A percentile compares a stretch with the other conserved stretches of the same genome.
phyloP scores from a whole-genome alignment of 2,329 filamentous ascomycete genomes.

The Stagonosporopsis tanaceti region DNA sequence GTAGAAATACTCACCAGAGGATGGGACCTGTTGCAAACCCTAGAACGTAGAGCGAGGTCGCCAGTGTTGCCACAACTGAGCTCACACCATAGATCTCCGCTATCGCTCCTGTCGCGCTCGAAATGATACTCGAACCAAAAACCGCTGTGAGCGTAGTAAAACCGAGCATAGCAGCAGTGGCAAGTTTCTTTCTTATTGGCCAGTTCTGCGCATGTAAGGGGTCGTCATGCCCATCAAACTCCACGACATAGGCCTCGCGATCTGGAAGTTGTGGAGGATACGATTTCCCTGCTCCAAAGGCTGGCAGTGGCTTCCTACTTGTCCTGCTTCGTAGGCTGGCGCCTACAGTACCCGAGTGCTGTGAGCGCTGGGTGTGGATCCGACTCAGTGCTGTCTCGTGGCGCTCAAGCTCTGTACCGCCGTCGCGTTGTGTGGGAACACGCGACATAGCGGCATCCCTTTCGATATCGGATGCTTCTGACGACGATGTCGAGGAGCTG shows the following conservation, averaged over 20 bases:
- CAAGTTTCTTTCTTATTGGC: conserved; percentile 78
- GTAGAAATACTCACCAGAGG: not conserved
- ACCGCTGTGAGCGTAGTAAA: conserved; percentile 74
- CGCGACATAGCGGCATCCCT: conserved; percentile 62
- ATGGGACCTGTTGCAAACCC: conserved; percentile 31
- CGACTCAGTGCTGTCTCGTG: conserved; percentile 74
- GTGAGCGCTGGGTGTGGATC: conserved; percentile 74
- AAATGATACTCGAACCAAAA: conserved; percentile 65
- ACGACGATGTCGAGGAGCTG: conserved; percentile 57
- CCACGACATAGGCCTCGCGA: conserved; percentile 69
- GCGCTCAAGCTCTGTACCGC: conserved; percentile 63
- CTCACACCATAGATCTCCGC: conserved; percentile 55
- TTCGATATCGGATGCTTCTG: conserved; percentile 49
- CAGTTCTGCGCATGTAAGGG: conserved; percentile 89
- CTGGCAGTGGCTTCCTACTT: conserved; percentile 66
- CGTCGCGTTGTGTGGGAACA: conserved; percentile 69
- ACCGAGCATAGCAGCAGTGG: conserved; percentile 72
- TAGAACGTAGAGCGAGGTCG: conserved; percentile 59
- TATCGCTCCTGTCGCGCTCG: conserved; percentile 47
- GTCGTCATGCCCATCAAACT: conserved; percentile 83
- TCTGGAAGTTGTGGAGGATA: conserved; percentile 75
- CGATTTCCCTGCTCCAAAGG: conserved; percentile 76
- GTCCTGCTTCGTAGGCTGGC: conserved; percentile 56
- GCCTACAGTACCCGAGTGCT: conserved; percentile 78
- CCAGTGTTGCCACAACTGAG: conserved; percentile 58